Base-by-base conservation (phyloP, 225 moss, liverwort and hornwort genomes). In the Takakia lepidozioides region DNA sequence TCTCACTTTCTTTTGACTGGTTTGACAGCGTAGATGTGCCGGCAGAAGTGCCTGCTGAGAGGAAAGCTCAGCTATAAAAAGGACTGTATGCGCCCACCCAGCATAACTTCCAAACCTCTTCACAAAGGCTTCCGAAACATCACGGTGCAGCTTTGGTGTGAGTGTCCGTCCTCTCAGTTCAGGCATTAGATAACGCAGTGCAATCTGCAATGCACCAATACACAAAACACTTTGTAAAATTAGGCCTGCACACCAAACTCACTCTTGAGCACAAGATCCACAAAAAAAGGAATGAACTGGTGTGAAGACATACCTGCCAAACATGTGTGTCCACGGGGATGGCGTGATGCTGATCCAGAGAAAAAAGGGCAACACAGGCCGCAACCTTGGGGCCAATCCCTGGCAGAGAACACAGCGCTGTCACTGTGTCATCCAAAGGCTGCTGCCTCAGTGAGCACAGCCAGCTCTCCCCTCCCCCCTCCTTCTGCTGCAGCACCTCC, bases 241-340 rank as follows among this genome's bases (percentile, higher is more conserved):
- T 3, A 57, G n/a, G 14, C 8, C n/a, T n/a, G n/a, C n/a, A n/a
- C n/a, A n/a, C n/a, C n/a, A n/a, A n/a, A n/a, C n/a, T n/a, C n/a
- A n/a, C n/a, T n/a, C n/a, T n/a, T n/a, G n/a, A n/a, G n/a, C 21
- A 5, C 18, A 41, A 17, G n/a, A 41, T 7, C 16, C 0, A 17
- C 20, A 41, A 41, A 41, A 16, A 2, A 16, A 17, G 41, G 41
- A 41, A n/a, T n/a, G n/a, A n/a, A n/a, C n/a, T n/a, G n/a, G n/a
- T n/a, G n/a, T n/a, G n/a, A n/a, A n/a, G n/a, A 50, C 53, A 57
- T 52, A 92, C 92, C 92, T 87, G 87, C 98, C 98, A 98, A 45
- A 98, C 98, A 54, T 98, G 98, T 16, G 98, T 98, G 51, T 98
- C 98, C 14, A 98, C 98, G 20, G 98, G 98, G 60, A 98, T 91